Percentiles rank a stretch among this genome's conserved stretches.
Conservation (phyloP, 495 filamentous ascomycete species). For the Cercophora sp. region DNA sequence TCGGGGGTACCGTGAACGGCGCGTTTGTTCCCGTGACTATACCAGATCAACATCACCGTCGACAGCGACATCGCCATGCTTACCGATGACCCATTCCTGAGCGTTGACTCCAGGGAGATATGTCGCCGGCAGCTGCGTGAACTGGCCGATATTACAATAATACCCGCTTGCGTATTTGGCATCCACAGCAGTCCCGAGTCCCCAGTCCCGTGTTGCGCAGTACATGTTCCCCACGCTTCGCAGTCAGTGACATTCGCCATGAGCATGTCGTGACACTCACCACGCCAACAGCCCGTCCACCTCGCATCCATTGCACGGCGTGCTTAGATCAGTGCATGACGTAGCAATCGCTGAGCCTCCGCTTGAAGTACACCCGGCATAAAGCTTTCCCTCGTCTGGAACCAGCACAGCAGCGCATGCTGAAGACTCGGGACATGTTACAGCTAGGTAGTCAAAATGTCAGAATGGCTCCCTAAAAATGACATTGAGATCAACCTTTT, state of each 20-base stretch:
- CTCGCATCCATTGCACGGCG: background rate
- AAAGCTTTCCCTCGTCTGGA: background rate
- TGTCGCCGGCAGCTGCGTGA: background rate
- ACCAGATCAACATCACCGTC: too few species aligned
- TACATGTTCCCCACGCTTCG: background rate
- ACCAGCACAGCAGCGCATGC: background rate
- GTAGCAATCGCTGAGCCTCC: background rate
- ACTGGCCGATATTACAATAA: background rate
- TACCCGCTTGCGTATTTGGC: background rate
- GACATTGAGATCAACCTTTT: background rate
- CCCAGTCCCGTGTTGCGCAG: background rate
- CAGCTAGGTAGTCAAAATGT: background rate
- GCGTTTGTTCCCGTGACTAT: too few species aligned
- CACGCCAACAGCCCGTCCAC: background rate
- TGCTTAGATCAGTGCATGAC: background rate
- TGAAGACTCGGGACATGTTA: background rate
- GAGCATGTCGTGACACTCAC: background rate
- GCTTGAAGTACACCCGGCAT: constrained; percentile 1
- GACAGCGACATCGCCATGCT: too few species aligned
- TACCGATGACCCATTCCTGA: too few species aligned
- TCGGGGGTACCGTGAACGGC: too few species aligned
- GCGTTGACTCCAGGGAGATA: too few species aligned
- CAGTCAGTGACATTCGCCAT: background rate
- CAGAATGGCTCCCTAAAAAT: background rate
- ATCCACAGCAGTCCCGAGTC: background rate